phyloP scores from a whole-genome alignment of 106 monocot genomes.

The Allium sativum region DNA sequence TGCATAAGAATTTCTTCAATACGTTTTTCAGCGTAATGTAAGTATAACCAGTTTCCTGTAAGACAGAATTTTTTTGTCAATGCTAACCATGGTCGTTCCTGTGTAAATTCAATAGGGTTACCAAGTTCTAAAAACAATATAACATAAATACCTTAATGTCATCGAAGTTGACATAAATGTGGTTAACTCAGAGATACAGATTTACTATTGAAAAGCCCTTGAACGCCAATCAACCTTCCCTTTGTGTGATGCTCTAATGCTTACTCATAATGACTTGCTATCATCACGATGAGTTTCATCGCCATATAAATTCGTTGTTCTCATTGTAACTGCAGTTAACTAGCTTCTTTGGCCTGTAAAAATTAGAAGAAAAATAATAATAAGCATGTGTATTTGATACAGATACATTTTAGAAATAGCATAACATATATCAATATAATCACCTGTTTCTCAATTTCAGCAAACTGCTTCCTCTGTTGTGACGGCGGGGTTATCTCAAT shows the following conservation, averaged over 20 bases:
- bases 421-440: background rate
- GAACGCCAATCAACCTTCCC: slow-evolving; percentile 98
- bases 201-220: slow-evolving; percentile 94
- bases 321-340: slow-evolving; percentile 90
- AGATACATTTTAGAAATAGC: background rate
- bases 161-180: slow-evolving; percentile 99
- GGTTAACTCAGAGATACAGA: slow-evolving; percentile 93
- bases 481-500: slow-evolving; percentile 98
- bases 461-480: slow-evolving; percentile 96
- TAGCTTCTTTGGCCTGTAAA: slow-evolving; percentile 91
- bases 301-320: slow-evolving; percentile 92
- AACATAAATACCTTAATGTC: slow-evolving; percentile 74
- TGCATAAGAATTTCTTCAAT: slow-evolving; percentile 96
- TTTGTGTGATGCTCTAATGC: slow-evolving; percentile 57
- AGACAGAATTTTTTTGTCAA: background rate
- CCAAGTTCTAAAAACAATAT: background rate
- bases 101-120: too few species aligned
- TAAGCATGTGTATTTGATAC: background rate
- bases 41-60: slow-evolving; percentile 97
- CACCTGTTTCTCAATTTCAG: slow-evolving; percentile 99
- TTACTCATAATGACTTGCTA: slow-evolving; percentile 97
- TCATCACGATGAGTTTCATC: slow-evolving; percentile 98
- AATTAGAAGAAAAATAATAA: background rate
- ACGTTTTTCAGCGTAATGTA: slow-evolving; percentile 99
- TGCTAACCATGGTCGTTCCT: too few species aligned